Evolutionary conservation across 2,329 filamentous ascomycete genomes (phyloP), one percentile per base, ranked within the genome.

Genomic region (Ophiostoma quercus): DNA sequence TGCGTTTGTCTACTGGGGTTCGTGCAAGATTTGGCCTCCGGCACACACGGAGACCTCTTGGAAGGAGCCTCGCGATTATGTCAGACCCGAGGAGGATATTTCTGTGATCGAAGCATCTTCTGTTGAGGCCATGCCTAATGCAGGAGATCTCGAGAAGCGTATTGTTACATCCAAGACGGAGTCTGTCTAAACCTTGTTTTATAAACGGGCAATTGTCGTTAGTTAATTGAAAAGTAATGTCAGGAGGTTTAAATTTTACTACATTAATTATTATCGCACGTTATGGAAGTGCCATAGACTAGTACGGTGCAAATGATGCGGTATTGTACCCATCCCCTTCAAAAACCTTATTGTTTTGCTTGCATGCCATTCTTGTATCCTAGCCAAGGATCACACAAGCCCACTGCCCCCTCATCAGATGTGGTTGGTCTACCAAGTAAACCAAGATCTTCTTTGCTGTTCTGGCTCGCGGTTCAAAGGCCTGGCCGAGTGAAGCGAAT

Each of bases 41-140:
- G 69, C 69, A 0, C 72, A 69, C 43, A 68, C 72, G 65, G 72
- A 74, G 63, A 37, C 57, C 16, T 66, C 66, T 2, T 74, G 74
- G 73, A 12, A 69, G 16, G 74, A 75, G 67, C 74, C 74, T 3
- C 19, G n/a, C 9, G 68, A 71, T 37, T 71, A 71, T 60, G 68
- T 71, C 5, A 68, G 70, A 1, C 70, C 70, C 41, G 79, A 82
- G 71, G 79, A 79, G 22, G 65, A 66, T 19, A 22, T 19, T 29
- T 29, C 34, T 32, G 65, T 43, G 1, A 47, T 66, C 9, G 37
- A 66, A 39, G 34, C 65, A 41, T 66, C 65, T 9, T 66, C 65
- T 2, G 65, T 66, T 14, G 65, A 66, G 37, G 37, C 8, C 12
- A 66, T 47, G 39, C 37, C 65, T 37, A 25, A n/a, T 29, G 12